phyloP scores from a whole-genome alignment of 768 basidiomycete species.

The Pleurotus sapidus region DNA sequence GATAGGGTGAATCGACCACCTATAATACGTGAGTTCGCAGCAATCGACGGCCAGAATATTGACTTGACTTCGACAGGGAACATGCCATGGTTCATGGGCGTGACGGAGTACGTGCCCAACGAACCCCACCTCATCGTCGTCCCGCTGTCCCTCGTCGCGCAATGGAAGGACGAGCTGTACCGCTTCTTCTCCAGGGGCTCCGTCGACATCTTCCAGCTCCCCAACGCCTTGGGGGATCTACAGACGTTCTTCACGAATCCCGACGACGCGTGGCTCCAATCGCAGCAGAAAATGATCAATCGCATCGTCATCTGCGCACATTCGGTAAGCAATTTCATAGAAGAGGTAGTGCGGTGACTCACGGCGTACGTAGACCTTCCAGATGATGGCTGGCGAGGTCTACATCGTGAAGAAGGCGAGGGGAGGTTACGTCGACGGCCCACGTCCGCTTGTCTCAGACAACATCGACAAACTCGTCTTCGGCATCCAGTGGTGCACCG shows the following conservation, averaged over 20 bases:
- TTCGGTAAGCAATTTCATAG: not conserved
- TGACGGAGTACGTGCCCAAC: not conserved
- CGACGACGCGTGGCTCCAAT: not conserved
- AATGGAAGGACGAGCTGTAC: conserved; percentile 18
- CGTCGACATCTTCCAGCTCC: conserved; percentile 8
- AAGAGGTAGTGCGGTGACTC: not conserved
- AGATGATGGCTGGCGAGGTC: not conserved
- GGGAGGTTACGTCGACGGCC: too few species aligned
- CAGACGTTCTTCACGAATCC: not conserved
- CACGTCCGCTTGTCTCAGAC: too few species aligned
- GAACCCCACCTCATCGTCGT: conserved; percentile 19
- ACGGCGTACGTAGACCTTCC: not conserved
- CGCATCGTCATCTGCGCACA: not conserved
- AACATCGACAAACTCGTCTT: not conserved
- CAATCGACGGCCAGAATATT: too few species aligned
- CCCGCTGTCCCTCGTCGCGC: conserved; percentile 15
- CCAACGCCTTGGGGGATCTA: not conserved
- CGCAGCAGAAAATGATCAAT: not conserved
- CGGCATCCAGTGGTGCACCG: not conserved
- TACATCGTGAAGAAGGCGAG: not conserved
- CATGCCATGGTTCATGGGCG: not conserved
- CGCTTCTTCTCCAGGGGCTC: conserved; percentile 3
- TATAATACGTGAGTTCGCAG: not conserved
- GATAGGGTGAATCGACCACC: not conserved
- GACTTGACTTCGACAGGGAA: not conserved